Evolutionary conservation across 768 basidiomycete species (phyloP).

Genomic region (Pleurotus ostreatus): DNA sequence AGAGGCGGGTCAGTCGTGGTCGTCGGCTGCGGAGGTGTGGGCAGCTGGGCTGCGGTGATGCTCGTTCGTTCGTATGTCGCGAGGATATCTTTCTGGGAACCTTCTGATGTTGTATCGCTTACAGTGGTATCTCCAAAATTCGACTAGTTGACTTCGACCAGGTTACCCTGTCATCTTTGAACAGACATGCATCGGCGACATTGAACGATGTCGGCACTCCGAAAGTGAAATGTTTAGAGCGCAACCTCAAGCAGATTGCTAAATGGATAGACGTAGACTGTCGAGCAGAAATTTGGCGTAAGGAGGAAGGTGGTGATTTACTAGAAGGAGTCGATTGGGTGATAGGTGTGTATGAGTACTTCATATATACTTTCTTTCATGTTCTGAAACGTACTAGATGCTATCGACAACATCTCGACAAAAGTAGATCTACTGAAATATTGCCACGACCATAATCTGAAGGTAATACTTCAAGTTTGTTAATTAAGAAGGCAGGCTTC

Average conservation of each 20-base stretch:
- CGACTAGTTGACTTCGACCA: slow-evolving; percentile 94
- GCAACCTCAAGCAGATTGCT: slow-evolving; percentile 64
- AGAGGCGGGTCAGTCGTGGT: slow-evolving; percentile 76
- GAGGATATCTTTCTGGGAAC: not conserved
- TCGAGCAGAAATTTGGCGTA: slow-evolving; percentile 80
- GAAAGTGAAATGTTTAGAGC: slow-evolving; percentile 79
- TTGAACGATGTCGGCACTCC: slow-evolving; percentile 91
- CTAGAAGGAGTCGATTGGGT: slow-evolving; percentile 93
- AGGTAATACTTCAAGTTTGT: slow-evolving; percentile 41
- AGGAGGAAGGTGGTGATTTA: slow-evolving; percentile 69
- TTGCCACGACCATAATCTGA: slow-evolving; percentile 76
- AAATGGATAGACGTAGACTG: slow-evolving; percentile 88
- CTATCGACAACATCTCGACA: slow-evolving; percentile 96
- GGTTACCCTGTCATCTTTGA: slow-evolving; percentile 91
- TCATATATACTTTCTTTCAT: not conserved
- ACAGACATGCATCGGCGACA: slow-evolving; percentile 88
- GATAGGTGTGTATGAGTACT: slow-evolving; percentile 53
- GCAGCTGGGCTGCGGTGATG: slow-evolving; percentile 95
- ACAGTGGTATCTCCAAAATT: slow-evolving; percentile 70
- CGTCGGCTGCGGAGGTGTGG: slow-evolving; percentile 95
- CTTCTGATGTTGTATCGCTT: not conserved
- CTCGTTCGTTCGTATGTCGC: slow-evolving; percentile 77
- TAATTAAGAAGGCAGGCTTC: too few relatives aligned
- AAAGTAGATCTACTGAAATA: slow-evolving; percentile 93
- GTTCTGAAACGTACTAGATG: slow-evolving; percentile 48